Evolutionary conservation across 2,329 filamentous ascomycete species (phyloP), one percentile per base, ranked within the genome.

Genomic region (Xylariaceae sp.): DNA sequence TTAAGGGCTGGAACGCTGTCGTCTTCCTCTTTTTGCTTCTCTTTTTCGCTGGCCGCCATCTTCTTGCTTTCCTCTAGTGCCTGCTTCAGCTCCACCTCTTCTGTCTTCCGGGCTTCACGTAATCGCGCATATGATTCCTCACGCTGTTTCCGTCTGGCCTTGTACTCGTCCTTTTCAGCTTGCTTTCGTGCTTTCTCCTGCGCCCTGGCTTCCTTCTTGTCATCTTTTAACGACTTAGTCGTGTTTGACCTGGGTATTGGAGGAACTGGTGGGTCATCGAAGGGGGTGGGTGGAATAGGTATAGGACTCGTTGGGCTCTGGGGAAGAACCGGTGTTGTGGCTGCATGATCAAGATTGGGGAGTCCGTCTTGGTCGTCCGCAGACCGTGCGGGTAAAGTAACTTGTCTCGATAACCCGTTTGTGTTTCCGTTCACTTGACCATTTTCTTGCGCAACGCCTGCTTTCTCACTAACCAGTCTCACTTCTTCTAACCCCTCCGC

Each of bases 401-500:
- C 67, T 55, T 81, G 77, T 66, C 81, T 75, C 50, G 77, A 77
- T 60, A 86, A 63, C 9, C 77, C 71, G 37, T 67, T 51, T 47
- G 64, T 47, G 56, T 67, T 60, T 13, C 82, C 81, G 37, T 73
- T 73, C 62, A 75, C 67, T 44, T 78, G 77, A 11, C 73, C 73
- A 37, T 77, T 72, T 37, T 77, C 79, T 33, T 80, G 73, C 3
- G 80, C 80, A 18, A 83, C 68, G 46, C 79, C 80, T n/a, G 83
- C 82, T 40, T 81, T 79, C 66, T 83, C 74, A 60, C 77, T 80
- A 50, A 80, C 79, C 63, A 83, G 71, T 65, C 78, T 77, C 50
- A 81, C 80, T 67, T 85, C 88, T 71, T 80, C 86, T 66, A 78
- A 73, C 9, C 87, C 87, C 70, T 96, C 92, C 40, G 84, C 87